Evolutionary conservation across 2,329 filamentous ascomycete species (phyloP), one percentile per base, ranked within the genome.

Genomic region (Epichloe aotearoae): DNA sequence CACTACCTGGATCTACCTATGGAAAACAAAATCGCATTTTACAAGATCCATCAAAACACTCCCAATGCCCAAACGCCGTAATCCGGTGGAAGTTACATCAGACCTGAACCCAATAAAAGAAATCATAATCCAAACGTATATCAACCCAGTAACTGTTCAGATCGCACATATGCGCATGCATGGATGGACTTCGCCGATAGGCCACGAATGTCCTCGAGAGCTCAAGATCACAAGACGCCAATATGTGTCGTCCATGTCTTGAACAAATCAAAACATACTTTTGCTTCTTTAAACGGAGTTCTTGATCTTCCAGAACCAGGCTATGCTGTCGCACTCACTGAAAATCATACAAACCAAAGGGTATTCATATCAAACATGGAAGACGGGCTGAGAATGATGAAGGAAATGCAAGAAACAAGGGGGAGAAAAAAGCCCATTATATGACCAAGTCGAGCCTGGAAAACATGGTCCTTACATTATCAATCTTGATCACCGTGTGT

Each of bases 1-100:
- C 48, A 53, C 52, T 55, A 56, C 50, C 49, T 57, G 56, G 38
- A 54, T 54, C 46, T 56, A 56, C 48, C 50, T 53, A 48, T 23
- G 37, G 39, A 43, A 41, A 50, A 30, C 26, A 39, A 38, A 50
- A 44, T 38, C 34, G 33, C 33, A 15, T 17, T 12, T 23, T 30
- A 23, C 40, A 30, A 42, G 38, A 42, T 49, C 26, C 19, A 20
- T 47, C 37, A 50, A 50, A 47, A 40, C 34, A 40, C 33, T 10
- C 37, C 11, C n/a, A 51, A 43, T 40, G 17, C 40, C 53, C 42
- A 52, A 52, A 54, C 52, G 54, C 54, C 54, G 8, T 46, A 5
- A 15, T 45, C 50, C 33, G 39, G 39, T 41, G 14, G 36, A 52
- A 49, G 39, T 33, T 39, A 42, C 33, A 47, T 15, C 17, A 44